phyloP scores from a whole-genome alignment of 2,329 filamentous ascomycete genomes.

The Clonostachys byssicola region DNA sequence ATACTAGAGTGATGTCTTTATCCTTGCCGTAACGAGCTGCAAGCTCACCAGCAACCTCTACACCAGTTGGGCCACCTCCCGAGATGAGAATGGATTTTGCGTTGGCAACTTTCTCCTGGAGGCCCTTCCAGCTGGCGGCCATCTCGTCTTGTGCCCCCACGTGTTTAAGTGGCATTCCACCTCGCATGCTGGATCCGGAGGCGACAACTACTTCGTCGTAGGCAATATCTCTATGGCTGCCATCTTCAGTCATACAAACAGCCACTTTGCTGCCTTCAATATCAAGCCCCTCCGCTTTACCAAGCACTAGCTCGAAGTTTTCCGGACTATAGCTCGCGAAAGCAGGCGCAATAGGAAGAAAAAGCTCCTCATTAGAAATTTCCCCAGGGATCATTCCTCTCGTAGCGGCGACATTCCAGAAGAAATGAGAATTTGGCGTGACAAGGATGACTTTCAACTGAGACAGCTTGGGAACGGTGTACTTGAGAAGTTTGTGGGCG shows the following conservation, averaged over 20 bases:
- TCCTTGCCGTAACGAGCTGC: constrained; percentile 99
- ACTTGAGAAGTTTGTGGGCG: constrained; percentile 46
- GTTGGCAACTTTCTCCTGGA: constrained; percentile 23
- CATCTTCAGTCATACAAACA: constrained; percentile 17
- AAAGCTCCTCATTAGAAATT: constrained; percentile 40
- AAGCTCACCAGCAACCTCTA: constrained; percentile 52
- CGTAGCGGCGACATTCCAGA: constrained; percentile 52
- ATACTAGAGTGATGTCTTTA: constrained; percentile 44
- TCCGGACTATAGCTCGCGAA: constrained; percentile 38
- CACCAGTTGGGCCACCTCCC: constrained; percentile 51
- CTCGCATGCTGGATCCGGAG: constrained; percentile 44
- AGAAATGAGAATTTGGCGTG: constrained; percentile 48
- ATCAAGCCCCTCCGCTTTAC: constrained; percentile 24
- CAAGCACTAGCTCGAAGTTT: constrained; percentile 44
- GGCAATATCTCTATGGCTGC: neutral
- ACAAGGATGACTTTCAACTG: constrained; percentile 48
- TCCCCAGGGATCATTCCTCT: constrained; percentile 45
- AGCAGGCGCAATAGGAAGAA: constrained; percentile 36
- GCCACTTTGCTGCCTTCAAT: constrained; percentile 2
- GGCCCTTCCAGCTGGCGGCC: constrained; percentile 12
- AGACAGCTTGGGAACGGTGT: constrained; percentile 32
- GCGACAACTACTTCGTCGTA: constrained; percentile 57
- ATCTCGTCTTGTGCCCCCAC: constrained; percentile 30
- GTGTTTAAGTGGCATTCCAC: constrained; percentile 25
- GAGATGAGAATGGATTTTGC: constrained; percentile 50